Evolutionary conservation across 192 early-diverging fungal genomes (phyloP), one percentile per base, ranked within the genome.

Genomic region (Umbelopsis vinacea): DNA sequence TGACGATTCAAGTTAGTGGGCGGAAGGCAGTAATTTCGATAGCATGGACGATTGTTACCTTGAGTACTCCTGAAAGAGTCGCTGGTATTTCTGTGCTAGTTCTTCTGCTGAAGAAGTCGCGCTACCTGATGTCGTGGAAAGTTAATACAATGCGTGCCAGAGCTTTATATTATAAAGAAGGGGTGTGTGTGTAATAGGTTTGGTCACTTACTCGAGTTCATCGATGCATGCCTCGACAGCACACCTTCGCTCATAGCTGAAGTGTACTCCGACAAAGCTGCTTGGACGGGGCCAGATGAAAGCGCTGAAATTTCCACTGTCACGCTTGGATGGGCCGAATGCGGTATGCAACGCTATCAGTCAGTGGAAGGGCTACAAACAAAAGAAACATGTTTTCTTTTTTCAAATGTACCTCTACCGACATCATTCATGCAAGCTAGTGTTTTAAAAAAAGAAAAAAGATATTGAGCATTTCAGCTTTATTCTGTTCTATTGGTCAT

Each of bases 41-140:
- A n/a, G 67, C 35, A 37, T 26, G 21, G 19, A 14, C 2, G 21
- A 35, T 40, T n/a, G 33, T 70, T 82, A 89, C 87, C 78, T 69
- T 46, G 84, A 83, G 72, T 82, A 85, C 73, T 87, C 84, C 33
- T 83, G 78, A 50, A 86, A 86, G 50, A 89, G 72, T 46, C 80
- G 84, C 60, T 82, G 81, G 60, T 89, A 83, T 60, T 85, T 89
- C 50, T 86, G 77, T 0, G 83, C 76, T 6, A 89, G 46, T 66
- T 89, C 87, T 72, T 89, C 87, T 22, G 85, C 76, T 52, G 79
- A 81, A n/a, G 73, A 52, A 67, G 73, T 66, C n/a, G 77, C 68
- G 43, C 60, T 70, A 52, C 76, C 79, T 81, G 60, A 54, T 48
- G 45, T 19, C 48, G 15, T 6, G 24, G 24, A 6, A 10, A 14